phyloP scores from a whole-genome alignment of 768 basidiomycete species.

The Bullera alba region DNA sequence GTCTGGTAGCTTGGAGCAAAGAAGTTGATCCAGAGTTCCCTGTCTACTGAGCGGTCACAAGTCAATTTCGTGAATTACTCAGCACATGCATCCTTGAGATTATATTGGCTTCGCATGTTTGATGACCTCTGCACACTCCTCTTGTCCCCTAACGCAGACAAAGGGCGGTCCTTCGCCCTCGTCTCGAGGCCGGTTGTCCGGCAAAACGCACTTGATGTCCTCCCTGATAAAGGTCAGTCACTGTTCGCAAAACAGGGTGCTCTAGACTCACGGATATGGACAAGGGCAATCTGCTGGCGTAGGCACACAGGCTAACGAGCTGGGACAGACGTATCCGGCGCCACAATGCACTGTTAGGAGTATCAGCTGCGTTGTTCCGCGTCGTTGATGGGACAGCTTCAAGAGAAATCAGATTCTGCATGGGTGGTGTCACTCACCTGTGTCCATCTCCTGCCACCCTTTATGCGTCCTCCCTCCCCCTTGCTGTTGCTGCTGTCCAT shows the following conservation, averaged over 20 bases:
- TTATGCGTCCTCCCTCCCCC: conserved; percentile 7
- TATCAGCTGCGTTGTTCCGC: not conserved
- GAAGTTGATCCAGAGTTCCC: conserved; percentile 2
- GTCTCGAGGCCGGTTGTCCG: conserved; percentile 27
- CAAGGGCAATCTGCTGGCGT: conserved; percentile 40
- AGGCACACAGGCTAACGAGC: conserved; percentile 35
- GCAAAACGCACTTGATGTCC: conserved; percentile 37
- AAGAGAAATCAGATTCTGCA: not conserved
- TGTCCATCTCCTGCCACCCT: conserved; percentile 16
- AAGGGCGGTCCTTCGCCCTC: conserved; percentile 41
- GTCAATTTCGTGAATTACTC: not conserved
- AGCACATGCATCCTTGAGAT: conserved; percentile 1
- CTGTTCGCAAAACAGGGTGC: not conserved
- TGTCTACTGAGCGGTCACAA: not conserved
- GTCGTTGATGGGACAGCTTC: not conserved
- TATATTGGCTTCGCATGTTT: conserved; percentile 26
- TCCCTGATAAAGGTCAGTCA: conserved; percentile 14
- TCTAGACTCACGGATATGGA: conserved; percentile 37
- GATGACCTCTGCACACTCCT: conserved; percentile 21
- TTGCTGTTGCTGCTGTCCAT: conserved; percentile 3
- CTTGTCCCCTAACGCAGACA: conserved; percentile 27
- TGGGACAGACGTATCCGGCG: conserved; percentile 39
- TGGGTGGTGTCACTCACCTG: conserved; percentile 5
- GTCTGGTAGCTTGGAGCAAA: conserved; percentile 54
- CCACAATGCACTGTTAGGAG: conserved; percentile 33